phyloP scores from a whole-genome alignment of 306 rosid genomes.

The Astragalus membranaceus region DNA sequence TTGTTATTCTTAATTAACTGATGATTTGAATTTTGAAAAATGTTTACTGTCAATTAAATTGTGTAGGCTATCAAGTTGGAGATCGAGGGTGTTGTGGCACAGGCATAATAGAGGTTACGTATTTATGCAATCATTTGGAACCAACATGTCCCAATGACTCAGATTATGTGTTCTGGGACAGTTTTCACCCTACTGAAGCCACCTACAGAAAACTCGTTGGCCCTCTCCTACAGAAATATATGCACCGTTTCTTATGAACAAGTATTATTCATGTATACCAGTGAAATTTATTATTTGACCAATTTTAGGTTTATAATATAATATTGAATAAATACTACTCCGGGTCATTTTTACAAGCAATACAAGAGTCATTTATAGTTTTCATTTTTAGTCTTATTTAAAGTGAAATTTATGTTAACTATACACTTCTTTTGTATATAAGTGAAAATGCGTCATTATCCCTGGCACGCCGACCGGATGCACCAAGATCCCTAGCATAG shows the following conservation, averaged over 20 bases:
- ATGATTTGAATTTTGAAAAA: neutral
- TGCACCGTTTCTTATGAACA: neutral
- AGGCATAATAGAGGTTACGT: constrained; percentile 45
- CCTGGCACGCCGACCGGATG: too few relatives aligned
- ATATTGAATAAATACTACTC: neutral
- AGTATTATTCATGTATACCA: too few relatives aligned
- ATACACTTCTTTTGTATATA: too few relatives aligned
- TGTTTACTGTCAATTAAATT: neutral
- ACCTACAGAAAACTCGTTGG: constrained; percentile 20
- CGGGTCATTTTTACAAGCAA: too few relatives aligned
- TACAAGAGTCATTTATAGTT: too few relatives aligned
- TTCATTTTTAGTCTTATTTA: too few relatives aligned
- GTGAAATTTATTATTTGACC: neutral
- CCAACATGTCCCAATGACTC: constrained; percentile 26
- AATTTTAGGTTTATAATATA: neutral
- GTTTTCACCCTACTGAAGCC: constrained; percentile 58
- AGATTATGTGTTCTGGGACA: constrained; percentile 55
- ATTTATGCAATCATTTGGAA: constrained; percentile 33
- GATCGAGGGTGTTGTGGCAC: constrained; percentile 60
- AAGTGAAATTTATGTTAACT: too few relatives aligned
- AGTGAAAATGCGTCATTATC: too few relatives aligned
- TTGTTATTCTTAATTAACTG: too few relatives aligned
- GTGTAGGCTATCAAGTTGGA: constrained; percentile 16
- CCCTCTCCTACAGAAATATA: constrained; percentile 14
- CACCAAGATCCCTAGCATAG: too few relatives aligned